These are phyloP conservation scores for Camellia lanceoleosa DNA, from an alignment of 148 eudicot species.

Conservation along the genomic window DNA sequence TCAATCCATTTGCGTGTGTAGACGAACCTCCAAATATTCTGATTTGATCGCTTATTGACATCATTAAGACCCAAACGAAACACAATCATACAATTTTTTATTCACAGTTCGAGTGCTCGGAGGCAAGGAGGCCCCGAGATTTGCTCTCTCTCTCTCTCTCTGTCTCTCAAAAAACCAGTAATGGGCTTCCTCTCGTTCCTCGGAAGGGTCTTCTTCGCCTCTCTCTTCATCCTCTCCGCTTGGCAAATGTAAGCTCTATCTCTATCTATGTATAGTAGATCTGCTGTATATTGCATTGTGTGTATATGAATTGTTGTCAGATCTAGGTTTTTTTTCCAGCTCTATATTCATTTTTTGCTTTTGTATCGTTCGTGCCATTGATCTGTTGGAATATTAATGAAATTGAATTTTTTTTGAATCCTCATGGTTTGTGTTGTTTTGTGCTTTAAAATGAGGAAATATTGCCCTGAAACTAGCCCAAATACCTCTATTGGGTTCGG, in stretches of 20 bases:
- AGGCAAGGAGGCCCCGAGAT: constrained; percentile 5
- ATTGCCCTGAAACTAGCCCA: neutral
- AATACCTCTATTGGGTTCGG: neutral
- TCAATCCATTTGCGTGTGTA: neutral
- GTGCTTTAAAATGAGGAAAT: neutral
- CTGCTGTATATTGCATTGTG: neutral
- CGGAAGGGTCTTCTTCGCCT: constrained; percentile 56
- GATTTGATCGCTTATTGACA: neutral
- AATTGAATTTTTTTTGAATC: neutral
- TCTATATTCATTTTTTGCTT: neutral
- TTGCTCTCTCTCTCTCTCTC: neutral
- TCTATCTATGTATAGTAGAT: neutral
- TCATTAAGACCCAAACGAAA: neutral
- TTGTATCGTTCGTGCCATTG: neutral
- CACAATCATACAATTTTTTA: neutral
- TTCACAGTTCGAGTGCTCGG: neutral
- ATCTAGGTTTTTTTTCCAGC: constrained; percentile 10
- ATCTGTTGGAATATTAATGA: neutral
- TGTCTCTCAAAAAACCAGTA: neutral
- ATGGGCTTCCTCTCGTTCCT: constrained; percentile 61
- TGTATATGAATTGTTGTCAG: neutral
- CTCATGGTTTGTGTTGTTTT: neutral
- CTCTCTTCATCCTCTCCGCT: constrained; percentile 65
- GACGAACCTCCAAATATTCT: neutral
- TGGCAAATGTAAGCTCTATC: constrained; percentile 42